A percentile compares a stretch with the other conserved stretches of the same genome.
These are phyloP conservation scores for Candida sonorensis DNA, from an alignment of 805 yeast genomes.

Conservation along the genomic window DNA sequence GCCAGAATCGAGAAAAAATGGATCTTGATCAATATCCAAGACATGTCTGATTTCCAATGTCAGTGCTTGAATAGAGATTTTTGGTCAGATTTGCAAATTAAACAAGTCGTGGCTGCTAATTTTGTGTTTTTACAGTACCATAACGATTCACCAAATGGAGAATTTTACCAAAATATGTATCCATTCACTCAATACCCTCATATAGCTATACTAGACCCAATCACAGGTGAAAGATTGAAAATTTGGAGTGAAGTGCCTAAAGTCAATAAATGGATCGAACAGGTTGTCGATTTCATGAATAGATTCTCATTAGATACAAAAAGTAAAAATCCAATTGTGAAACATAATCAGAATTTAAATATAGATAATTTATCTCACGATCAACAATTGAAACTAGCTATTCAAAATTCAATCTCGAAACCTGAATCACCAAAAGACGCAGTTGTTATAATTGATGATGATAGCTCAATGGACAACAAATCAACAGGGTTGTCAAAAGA, in stretches of 20 bases:
- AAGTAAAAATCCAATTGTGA: constrained; percentile 58
- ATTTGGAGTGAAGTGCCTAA: constrained; percentile 71
- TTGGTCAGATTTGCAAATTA: constrained; percentile 70
- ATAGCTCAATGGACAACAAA: constrained; percentile 13
- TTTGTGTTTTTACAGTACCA: constrained; percentile 86
- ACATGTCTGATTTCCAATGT: constrained; percentile 75
- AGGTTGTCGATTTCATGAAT: constrained; percentile 62
- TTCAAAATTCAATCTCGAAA: constrained; percentile 62
- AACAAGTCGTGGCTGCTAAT: constrained; percentile 53
- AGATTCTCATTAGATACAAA: constrained; percentile 59
- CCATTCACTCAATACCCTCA: constrained; percentile 73
- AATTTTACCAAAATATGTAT: constrained; percentile 64
- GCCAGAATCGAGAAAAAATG: constrained; percentile 68
- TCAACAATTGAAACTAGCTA: constrained; percentile 73
- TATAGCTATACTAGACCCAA: constrained; percentile 86
- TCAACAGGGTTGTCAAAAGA: constrained; percentile 12
- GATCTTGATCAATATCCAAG: constrained; percentile 86
- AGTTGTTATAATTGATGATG: constrained; percentile 20
- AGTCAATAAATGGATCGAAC: constrained; percentile 53
- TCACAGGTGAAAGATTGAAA: constrained; percentile 86
- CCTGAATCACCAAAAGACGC: no score
- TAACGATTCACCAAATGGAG: constrained; percentile 68
- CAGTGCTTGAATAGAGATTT: constrained; percentile 89
- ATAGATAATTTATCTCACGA: constrained; percentile 70
- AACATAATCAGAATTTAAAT: constrained; percentile 53